These are phyloP conservation scores for Dalbergia oliveri DNA, from an alignment of 306 rosid genomes.

Conservation along the genomic window DNA sequence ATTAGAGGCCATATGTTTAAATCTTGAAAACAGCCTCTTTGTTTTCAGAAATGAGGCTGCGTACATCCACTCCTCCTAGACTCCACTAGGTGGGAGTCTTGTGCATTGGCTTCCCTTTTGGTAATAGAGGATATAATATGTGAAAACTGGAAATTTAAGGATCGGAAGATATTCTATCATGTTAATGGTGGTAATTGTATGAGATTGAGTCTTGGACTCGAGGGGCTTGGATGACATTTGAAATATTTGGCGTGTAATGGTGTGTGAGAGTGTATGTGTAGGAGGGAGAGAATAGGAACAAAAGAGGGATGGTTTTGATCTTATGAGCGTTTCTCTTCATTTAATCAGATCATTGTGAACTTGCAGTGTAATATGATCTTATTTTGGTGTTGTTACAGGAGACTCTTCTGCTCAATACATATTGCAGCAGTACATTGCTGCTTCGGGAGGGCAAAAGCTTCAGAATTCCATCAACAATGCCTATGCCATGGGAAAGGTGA, in stretches of 20 bases:
- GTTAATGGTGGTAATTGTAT: neutral
- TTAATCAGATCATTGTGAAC: neutral
- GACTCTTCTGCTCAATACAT: conserved; percentile 97
- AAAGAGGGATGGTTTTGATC: neutral
- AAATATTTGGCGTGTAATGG: neutral
- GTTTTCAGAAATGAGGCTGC: too few species aligned
- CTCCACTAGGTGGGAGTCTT: too few species aligned
- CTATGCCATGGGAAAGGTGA: conserved; percentile 98
- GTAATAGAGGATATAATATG: conserved; percentile 10
- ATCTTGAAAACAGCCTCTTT: too few species aligned
- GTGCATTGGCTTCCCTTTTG: neutral
- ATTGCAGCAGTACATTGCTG: conserved; percentile 95
- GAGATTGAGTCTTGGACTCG: neutral
- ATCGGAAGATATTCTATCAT: conserved; percentile 12
- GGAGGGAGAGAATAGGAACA: conserved; percentile 6
- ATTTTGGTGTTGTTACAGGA: conserved; percentile 69
- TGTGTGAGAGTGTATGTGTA: neutral
- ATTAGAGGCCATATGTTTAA: too few species aligned
- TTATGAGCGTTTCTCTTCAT: conserved; percentile 29
- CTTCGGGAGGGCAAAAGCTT: conserved; percentile 94
- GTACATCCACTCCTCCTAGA: too few species aligned
- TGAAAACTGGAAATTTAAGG: neutral
- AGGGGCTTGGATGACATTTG: neutral
- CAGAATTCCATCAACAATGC: conserved; percentile 83
- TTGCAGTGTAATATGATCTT: conserved; percentile 6